phyloP scores from a whole-genome alignment of 306 rosid genomes.

The Acacia confusa region DNA sequence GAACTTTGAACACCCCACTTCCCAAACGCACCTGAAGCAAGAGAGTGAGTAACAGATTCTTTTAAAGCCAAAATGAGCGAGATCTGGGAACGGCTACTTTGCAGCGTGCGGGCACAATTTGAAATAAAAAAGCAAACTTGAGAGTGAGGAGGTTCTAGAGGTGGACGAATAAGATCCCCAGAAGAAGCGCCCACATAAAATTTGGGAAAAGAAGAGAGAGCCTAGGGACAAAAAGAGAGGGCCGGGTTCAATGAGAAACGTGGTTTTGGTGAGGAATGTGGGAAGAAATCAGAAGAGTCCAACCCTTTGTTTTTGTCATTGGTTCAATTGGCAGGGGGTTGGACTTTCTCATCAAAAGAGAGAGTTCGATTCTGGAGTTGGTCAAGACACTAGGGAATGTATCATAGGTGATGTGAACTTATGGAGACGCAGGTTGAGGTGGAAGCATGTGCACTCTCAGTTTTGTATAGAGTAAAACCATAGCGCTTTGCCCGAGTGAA shows the following conservation, averaged over 20 bases:
- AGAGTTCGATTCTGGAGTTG: no score
- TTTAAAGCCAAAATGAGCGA: neutral
- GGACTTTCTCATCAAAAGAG: no score
- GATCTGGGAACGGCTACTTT: neutral
- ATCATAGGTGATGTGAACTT: no score
- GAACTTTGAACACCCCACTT: neutral
- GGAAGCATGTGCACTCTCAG: no score
- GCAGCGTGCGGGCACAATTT: neutral
- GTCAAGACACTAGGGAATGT: no score
- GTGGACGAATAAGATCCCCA: neutral
- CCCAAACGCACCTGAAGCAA: neutral
- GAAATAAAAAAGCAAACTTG: neutral
- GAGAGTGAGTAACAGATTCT: neutral
- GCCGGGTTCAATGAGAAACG: neutral
- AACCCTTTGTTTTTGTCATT: no score
- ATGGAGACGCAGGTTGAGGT: no score
- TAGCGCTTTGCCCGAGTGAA: no score
- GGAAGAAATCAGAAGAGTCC: neutral
- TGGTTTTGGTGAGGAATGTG: neutral
- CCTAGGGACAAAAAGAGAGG: no score
- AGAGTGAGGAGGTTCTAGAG: neutral
- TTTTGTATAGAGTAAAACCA: no score
- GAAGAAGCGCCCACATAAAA: neutral
- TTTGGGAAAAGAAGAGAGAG: neutral
- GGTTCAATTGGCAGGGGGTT: no score